Base-by-base conservation (phyloP, 352 stramenopile species). In the Globisporangium recalcitrans region DNA sequence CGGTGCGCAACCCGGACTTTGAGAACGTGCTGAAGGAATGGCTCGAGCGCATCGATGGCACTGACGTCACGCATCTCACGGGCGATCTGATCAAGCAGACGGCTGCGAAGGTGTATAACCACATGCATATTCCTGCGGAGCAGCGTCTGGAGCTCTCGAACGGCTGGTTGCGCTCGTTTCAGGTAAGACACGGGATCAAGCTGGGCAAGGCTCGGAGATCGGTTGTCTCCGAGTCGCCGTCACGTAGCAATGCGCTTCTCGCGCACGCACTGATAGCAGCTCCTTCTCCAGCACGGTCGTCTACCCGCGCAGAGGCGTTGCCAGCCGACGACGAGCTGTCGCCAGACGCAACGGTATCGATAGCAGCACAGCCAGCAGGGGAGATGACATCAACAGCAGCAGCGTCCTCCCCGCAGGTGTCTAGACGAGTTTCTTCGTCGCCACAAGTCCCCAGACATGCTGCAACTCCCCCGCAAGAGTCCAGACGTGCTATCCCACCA, bases 141-240 rank as follows among this genome's bases (percentile, higher is more conserved):
- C 42, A 73, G 22, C 62, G 67, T 49, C 42, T 70, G 19, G 58
- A 69, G 32, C 63, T 70, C 31, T 73, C 67, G 26, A 73, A 68
- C 46, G 67, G 67, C 16, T 73, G 63, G 63, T 27, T 73, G 29
- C 46, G 58, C 44, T 58, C 47, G 38, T 47, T 73, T 40, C 68
- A 70, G 40, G 22, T 54, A 4, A 32, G 58, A 22, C 58, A 63
- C 4, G 40, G 55, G 1, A 48, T 61, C 38, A 52, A 53, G 24
- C 19, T 47, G 26, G 38, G 24, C 26, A 61, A 61, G 27, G 10
- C 26, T 14, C 38, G 55, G 2, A 29, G 55, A 31, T 52, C 54
- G 21, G 1, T 47, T 29, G 19, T 10, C 13, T 21, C 52, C 4
- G n/a, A 22, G 4, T 49, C 31, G 32, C 32, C 40, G 13, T 32